Conservation (phyloP, 225 moss, liverwort and hornwort genomes). For the Lunularia cruciata region DNA sequence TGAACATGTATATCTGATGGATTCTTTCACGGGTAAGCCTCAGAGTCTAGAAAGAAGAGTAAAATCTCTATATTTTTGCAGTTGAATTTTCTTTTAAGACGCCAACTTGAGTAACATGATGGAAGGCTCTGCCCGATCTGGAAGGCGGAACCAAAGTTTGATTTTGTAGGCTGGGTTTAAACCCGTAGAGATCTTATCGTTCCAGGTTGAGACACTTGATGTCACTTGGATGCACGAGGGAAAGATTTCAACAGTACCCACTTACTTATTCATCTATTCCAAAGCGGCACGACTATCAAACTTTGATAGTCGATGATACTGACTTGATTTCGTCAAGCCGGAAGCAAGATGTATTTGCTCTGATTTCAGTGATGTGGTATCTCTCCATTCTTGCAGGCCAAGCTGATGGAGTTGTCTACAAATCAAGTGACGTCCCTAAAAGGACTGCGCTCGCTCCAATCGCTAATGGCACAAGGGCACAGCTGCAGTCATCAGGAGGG, state of each 20-base stretch:
- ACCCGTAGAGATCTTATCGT: no score
- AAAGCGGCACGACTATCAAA: no score
- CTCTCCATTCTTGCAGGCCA: constrained; percentile 49
- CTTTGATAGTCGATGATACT: no score
- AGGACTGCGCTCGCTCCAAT: constrained; percentile 56
- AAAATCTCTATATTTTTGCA: not conserved
- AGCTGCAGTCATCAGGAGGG: constrained; percentile 41
- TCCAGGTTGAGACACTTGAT: no score
- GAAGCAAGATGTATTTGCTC: not conserved
- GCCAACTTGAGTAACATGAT: not conserved
- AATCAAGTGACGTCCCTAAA: constrained; percentile 68
- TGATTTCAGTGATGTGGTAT: no score
- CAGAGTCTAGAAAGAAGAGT: not conserved
- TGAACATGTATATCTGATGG: constrained; percentile 98
- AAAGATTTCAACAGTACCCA: not conserved
- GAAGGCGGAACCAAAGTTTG: no score
- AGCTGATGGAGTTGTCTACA: constrained; percentile 66
- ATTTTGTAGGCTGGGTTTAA: no score
- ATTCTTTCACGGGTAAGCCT: constrained; percentile 62
- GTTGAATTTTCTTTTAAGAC: not conserved
- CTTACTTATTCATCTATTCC: no score
- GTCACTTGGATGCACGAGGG: no score
- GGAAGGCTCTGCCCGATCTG: no score
- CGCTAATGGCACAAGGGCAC: constrained; percentile 47
- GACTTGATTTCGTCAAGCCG: no score